phyloP scores from a whole-genome alignment of 164 flowering plant species.

The Vitis rotundifolia region DNA sequence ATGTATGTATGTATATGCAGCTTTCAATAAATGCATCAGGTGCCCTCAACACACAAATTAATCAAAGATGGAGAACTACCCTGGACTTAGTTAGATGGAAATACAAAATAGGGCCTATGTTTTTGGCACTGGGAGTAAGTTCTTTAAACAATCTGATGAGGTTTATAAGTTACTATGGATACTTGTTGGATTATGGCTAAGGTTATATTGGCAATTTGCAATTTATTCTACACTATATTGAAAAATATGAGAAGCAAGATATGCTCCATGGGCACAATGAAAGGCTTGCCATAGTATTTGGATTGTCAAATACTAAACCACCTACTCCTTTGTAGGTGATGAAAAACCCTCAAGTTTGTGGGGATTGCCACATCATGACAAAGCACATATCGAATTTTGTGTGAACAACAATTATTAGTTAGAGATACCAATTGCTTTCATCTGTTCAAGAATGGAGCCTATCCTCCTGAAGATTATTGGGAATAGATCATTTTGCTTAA shows the following conservation, averaged over 20 bases:
- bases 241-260: constrained; percentile 41
- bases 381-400: constrained; percentile 43
- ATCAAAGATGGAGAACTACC: constrained; percentile 38
- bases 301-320: constrained; percentile 39
- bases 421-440: constrained; percentile 56
- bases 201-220: constrained; percentile 45
- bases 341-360: constrained; percentile 52
- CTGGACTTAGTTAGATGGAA: constrained; percentile 51
- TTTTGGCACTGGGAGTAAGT: constrained; percentile 30
- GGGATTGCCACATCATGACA: constrained; percentile 44
- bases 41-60: constrained; percentile 24
- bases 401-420: constrained; percentile 35
- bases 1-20: no score
- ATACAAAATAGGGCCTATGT: constrained; percentile 31
- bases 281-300: constrained; percentile 51
- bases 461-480: constrained; percentile 49
- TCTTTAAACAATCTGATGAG: constrained; percentile 26
- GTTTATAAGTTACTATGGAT: constrained; percentile 23
- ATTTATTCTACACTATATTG: constrained; percentile 43
- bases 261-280: constrained; percentile 49
- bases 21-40: constrained; percentile 43
- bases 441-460: constrained; percentile 39
- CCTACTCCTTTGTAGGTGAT: constrained; percentile 39
- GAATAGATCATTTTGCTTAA: constrained; percentile 8
- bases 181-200: constrained; percentile 37